Conservation (phyloP, 148 eudicot genomes). For the Vaccinium vitisidaea region DNA sequence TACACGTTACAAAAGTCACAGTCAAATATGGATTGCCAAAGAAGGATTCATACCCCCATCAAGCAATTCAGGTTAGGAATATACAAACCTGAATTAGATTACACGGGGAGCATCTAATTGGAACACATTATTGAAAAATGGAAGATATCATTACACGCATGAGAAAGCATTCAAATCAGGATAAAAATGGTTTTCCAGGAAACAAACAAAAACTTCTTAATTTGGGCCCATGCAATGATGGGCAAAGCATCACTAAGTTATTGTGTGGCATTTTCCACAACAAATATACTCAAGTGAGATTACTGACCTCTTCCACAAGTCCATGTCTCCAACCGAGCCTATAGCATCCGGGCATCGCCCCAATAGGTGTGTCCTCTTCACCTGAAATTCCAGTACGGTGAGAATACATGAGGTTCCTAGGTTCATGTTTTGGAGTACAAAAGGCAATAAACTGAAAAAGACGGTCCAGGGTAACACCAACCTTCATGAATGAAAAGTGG, state of each 20-base stretch:
- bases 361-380: slow-evolving; percentile 91
- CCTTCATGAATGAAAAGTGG: slow-evolving; percentile 98
- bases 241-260: slow-evolving; percentile 4
- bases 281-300: not conserved
- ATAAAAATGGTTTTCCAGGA: not conserved
- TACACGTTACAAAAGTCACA: not conserved
- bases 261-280: not conserved
- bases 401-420: not conserved
- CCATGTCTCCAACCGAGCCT: slow-evolving; percentile 99
- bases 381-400: slow-evolving; percentile 43
- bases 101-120: not conserved
- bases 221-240: not conserved
- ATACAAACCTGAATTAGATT: not conserved
- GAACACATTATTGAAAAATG: not conserved
- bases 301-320: slow-evolving; percentile 83
- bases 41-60: not conserved
- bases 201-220: not conserved
- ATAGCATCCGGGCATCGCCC: slow-evolving; percentile 98
- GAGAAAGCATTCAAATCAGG: not conserved
- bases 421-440: not conserved
- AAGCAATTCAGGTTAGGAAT: not conserved
- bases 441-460: not conserved
- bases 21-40: not conserved
- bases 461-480: slow-evolving; percentile 22
- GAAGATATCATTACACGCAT: not conserved